phyloP scores from a whole-genome alignment of 208 protist genomes.

The Cochliopodium minus region DNA sequence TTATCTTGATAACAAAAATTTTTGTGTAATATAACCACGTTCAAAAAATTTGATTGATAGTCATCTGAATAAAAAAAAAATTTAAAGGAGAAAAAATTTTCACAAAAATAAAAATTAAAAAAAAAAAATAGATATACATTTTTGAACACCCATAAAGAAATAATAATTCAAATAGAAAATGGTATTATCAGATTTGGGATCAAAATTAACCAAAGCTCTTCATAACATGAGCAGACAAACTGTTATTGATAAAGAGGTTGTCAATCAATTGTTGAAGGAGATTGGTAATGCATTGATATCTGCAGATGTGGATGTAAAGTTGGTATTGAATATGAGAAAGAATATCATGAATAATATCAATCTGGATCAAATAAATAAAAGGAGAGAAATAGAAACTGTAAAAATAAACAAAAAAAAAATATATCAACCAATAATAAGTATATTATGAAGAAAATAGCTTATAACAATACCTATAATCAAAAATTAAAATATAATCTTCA shows the following conservation, averaged over 20 bases:
- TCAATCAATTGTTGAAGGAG: slow-evolving; percentile 80
- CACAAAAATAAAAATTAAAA: too few species aligned
- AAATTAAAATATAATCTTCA: too few species aligned
- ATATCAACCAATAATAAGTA: too few species aligned
- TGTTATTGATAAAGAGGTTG: slow-evolving; percentile 74
- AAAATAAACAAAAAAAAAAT: neutral
- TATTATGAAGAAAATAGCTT: too few species aligned
- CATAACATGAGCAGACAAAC: slow-evolving; percentile 60
- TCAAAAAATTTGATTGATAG: too few species aligned
- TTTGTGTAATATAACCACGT: too few species aligned
- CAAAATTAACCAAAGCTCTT: slow-evolving; percentile 73
- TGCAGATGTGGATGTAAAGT: slow-evolving; percentile 84
- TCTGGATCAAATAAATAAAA: slow-evolving; percentile 78
- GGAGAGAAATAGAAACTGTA: slow-evolving; percentile 70
- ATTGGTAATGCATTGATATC: slow-evolving; percentile 76
- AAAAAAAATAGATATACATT: too few species aligned
- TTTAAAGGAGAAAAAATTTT: too few species aligned
- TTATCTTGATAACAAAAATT: too few species aligned
- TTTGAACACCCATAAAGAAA: too few species aligned
- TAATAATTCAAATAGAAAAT: slow-evolving; percentile 47
- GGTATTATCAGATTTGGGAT: slow-evolving; percentile 71
- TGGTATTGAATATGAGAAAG: slow-evolving; percentile 71
- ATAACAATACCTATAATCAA: too few species aligned
- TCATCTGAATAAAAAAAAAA: too few species aligned
- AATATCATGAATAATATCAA: slow-evolving; percentile 70